Conservation (phyloP, 1,139 yeast species). For the Suhomyces chickasaworum region DNA sequence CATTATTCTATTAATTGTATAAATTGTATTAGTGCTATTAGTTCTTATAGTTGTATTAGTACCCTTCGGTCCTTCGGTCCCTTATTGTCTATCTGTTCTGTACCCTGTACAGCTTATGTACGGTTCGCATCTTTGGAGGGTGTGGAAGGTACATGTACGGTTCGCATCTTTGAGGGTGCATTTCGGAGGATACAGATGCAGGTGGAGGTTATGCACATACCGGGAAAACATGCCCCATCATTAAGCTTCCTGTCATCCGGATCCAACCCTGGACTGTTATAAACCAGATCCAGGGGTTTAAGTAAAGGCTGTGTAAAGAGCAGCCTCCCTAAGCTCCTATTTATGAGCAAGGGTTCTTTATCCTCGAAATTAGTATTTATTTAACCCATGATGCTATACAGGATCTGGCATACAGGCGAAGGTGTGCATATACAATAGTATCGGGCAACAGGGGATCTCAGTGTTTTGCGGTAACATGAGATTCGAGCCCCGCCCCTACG, state of each 20-base stretch:
- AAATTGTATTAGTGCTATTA: too few species aligned
- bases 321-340: neutral
- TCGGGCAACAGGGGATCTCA: constrained; percentile 1
- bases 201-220: neutral
- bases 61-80: neutral
- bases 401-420: constrained; percentile 4
- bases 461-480: neutral
- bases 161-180: too few species aligned
- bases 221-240: too few species aligned
- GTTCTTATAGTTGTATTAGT: too few species aligned
- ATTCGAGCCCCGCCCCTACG: neutral
- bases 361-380: neutral
- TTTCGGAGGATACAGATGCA: neutral
- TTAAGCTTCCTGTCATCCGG: neutral
- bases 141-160: too few species aligned
- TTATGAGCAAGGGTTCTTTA: neutral
- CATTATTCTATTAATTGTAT: too few species aligned
- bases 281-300: neutral
- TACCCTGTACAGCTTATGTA: neutral
- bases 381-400: neutral
- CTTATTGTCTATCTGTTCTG: neutral
- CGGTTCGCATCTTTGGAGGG: too few species aligned
- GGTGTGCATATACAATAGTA: constrained; percentile 1
- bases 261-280: neutral
- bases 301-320: neutral